Base-by-base conservation (phyloP, 228 moss, liverwort and hornwort genomes). In the Sphagnum magellanicum region DNA sequence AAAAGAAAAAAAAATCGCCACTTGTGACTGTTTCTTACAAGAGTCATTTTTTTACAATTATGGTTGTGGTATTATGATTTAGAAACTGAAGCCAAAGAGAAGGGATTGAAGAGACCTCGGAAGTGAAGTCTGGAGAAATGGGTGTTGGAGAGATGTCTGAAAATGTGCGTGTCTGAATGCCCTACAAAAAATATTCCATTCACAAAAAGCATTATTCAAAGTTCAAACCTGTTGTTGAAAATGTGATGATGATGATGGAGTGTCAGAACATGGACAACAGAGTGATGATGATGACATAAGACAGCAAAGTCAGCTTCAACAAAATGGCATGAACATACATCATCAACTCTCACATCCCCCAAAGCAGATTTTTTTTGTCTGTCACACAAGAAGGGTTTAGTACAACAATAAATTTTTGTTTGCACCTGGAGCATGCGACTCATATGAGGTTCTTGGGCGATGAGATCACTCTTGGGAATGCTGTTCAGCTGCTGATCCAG, bases 401-500 rank as follows among this genome's bases (percentile, higher is more conserved):
- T 32, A 32, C 32, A 32, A 32, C 32, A 32, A 32, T 3, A 32
- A 32, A 32, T 32, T 3, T 32, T 3, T 32, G 32, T 32, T 32
- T 32, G 32, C 32, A 88, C 88, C 84, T 88, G 88, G 55, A 88
- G 53, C 88, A 88, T 88, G 57, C 88, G 81, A 72, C 88, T 88
- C 84, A 88, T 88, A 48, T 82, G 84, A 0, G 88, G 88, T 66
- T 88, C 88, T 79, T 88, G 88, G 6, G 88, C 84, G 55, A 88
- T 88, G 8, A 88, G 88, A 61, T 88, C 88, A 53, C 88, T 84
- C 68, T 84, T 88, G 0, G 88, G 88, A 77, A 84, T 88, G 16
- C 81, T 88, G 53, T 81, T 84, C 59, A 88, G 76, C 70, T 88
- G 88, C 57, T 78, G 88, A 71, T 84, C 78, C 62, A 88, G 67